Evolutionary conservation across 345 rosid species (phyloP), one percentile per base, ranked within the genome.

Genomic region (Passiflora organensis): DNA sequence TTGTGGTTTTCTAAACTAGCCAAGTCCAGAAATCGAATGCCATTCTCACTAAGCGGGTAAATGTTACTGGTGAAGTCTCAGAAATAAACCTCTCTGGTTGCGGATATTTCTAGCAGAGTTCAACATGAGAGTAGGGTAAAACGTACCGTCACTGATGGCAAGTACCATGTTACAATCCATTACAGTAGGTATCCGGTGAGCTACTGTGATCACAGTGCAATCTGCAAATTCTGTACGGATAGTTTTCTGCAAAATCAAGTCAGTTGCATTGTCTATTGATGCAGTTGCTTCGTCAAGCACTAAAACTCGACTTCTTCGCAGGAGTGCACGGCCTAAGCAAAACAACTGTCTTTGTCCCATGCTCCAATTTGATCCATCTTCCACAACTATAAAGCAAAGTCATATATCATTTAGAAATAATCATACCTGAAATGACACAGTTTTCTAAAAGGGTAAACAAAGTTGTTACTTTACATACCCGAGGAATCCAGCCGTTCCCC

Each of bases 211-310:
- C 37, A 89, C 99, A 0, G 96, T 89, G 58, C 87, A 84, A 51
- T 82, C 87, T 0, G 89, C 74, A 23, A 89, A 93, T 56, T 93
- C 97, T 0, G 77, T 60, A 53, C 95, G 64, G 23, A 93, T 86
- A 43, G 91, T 86, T 72, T 69, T 83, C 69, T 93, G 99, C 58
- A 93, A 60, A 58, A 93, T 82, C 75, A 80, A 59, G 70, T 89
- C 99, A 0, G 97, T 93, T 19, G 96, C 82, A 58, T 86, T 93
- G 70, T 93, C 99, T 28, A 89, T 86, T 0, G 99, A 93, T 13
- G 97, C 99, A 1, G 99, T 89, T 24, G 97, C 99, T 83, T 89
- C 97, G 51, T 93, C 96, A 0, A 93, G 89, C 49, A 89, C 97
- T 55, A 93, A 60, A 44, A 93, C 61, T 59, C 87, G 74, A 61